These are phyloP conservation scores for Apiotrichum montevideense DNA, from an alignment of 1,284 basidiomycete genomes.

Conservation along the genomic window DNA sequence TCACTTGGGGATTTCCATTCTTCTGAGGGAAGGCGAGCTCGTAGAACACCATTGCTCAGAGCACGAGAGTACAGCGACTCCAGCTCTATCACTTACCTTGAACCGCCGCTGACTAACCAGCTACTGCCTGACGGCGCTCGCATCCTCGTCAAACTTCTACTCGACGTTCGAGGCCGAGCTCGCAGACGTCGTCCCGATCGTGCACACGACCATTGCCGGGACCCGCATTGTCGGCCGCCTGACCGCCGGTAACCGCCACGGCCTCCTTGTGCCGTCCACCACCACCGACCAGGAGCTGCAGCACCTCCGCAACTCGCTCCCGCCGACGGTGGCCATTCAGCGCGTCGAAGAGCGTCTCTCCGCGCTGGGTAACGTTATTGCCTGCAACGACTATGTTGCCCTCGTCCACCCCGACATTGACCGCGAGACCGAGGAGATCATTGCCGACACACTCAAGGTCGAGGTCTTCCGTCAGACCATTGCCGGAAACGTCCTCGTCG, in stretches of 20 bases:
- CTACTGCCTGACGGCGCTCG: slow-evolving; percentile 86
- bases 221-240: slow-evolving; percentile 90
- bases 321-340: slow-evolving; percentile 85
- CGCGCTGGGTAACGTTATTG: slow-evolving; percentile 96
- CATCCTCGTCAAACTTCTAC: slow-evolving; percentile 97
- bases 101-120: slow-evolving; percentile 38
- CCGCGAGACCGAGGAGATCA: slow-evolving; percentile 98
- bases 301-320: slow-evolving; percentile 93
- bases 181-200: slow-evolving; percentile 88
- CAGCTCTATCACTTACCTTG: background rate
- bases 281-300: slow-evolving; percentile 98
- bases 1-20: too few relatives aligned
- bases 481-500: slow-evolving; percentile 93
- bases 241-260: slow-evolving; percentile 92
- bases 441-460: slow-evolving; percentile 97
- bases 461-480: slow-evolving; percentile 98
- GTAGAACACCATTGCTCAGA: too few relatives aligned
- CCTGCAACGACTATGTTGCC: slow-evolving; percentile 97
- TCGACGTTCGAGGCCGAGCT: slow-evolving; percentile 94
- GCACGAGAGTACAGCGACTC: background rate
- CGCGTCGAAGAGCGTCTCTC: slow-evolving; percentile 93
- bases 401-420: slow-evolving; percentile 97
- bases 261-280: slow-evolving; percentile 88
- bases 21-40: too few relatives aligned
- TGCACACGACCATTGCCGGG: slow-evolving; percentile 93